A percentile compares a stretch with the other conserved stretches of the same genome.
These are phyloP conservation scores for Rhizodiscina lignyota DNA, from an alignment of 495 filamentous ascomycete species.

Conservation along the genomic window DNA sequence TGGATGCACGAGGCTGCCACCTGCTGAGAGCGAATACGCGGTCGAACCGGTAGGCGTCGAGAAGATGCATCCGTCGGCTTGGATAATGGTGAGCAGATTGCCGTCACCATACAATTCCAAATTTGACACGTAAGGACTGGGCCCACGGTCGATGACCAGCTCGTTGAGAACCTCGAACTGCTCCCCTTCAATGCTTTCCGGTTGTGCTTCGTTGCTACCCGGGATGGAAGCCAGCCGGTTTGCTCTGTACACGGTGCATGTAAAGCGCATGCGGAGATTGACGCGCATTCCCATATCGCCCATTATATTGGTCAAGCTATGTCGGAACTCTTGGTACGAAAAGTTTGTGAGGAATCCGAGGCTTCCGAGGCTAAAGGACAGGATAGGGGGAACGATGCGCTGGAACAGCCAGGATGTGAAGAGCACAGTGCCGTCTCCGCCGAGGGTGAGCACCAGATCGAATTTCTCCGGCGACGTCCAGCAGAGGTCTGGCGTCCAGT, in stretches of 20 bases:
- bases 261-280: slow-evolving; percentile 93
- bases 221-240: no score
- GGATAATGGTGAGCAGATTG: slow-evolving; percentile 80
- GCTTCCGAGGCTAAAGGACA: slow-evolving; percentile 82
- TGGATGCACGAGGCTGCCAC: slow-evolving; percentile 87
- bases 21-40: slow-evolving; percentile 89
- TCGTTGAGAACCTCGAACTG: slow-evolving; percentile 95
- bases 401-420: slow-evolving; percentile 97
- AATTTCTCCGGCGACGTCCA: slow-evolving; percentile 80
- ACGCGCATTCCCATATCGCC: slow-evolving; percentile 86
- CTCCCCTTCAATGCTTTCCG: slow-evolving; percentile 32
- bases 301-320: slow-evolving; percentile 71
- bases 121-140: slow-evolving; percentile 92
- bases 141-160: slow-evolving; percentile 90
- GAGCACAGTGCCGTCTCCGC: slow-evolving; percentile 92
- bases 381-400: slow-evolving; percentile 82
- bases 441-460: slow-evolving; percentile 80
- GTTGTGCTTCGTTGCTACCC: not conserved
- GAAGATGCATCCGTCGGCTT: slow-evolving; percentile 94
- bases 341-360: slow-evolving; percentile 97
- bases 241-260: slow-evolving; percentile 71
- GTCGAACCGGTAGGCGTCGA: slow-evolving; percentile 85
- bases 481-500: slow-evolving; percentile 92
- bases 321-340: slow-evolving; percentile 72
- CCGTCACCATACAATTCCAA: slow-evolving; percentile 89